Evolutionary conservation across 225 moss, liverwort and hornwort species (phyloP), one percentile per base, ranked within the genome.

Genomic region (Polytrichum formosum): DNA sequence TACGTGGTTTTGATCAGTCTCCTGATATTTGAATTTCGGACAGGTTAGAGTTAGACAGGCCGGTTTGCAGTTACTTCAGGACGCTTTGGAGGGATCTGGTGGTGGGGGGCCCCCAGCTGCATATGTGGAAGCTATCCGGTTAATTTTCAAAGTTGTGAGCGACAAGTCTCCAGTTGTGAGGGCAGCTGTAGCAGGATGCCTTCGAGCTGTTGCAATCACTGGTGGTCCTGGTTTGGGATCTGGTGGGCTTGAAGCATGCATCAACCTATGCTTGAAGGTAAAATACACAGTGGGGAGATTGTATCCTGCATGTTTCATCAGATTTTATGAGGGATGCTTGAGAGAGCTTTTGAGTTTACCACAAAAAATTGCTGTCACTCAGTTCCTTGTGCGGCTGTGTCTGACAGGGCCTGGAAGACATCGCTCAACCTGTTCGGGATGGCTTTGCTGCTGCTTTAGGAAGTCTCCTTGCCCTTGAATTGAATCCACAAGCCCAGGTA

Each of bases 401-500:
- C 61, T 64, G 63, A 66, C 87, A 92, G 93, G 93, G 89, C 4
- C 72, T 99, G 74, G 98, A 99, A 77, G 98, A 99, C 71, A 74
- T 90, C 66, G 76, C 85, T 56, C 98, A 91, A 83, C 70, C 83
- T 70, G 98, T 94, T 23, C 76, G 94, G 78, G 98, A 99, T 90
- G 94, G 89, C 58, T 99, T 92, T 91, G 98, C 94, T 67, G 88
- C 92, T 71, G 92, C 94, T 73, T 75, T 99, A 71, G 98, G 98
- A 69, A 92, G 94, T 72, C 80, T 99, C 70, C 84, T 99, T 72
- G 98, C 92, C 65, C 84, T 99, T 21, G 91, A 90, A 64, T 81
- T 91, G 65, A 94, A 91, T 80, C 94, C 97, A 58, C 79, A 91
- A 64, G 83, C 86, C 29, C 93, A 97, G 89, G 90, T 84, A 73